These are phyloP conservation scores for Monosporozyma unispora DNA, from an alignment of 805 yeast genomes.

Conservation along the genomic window DNA sequence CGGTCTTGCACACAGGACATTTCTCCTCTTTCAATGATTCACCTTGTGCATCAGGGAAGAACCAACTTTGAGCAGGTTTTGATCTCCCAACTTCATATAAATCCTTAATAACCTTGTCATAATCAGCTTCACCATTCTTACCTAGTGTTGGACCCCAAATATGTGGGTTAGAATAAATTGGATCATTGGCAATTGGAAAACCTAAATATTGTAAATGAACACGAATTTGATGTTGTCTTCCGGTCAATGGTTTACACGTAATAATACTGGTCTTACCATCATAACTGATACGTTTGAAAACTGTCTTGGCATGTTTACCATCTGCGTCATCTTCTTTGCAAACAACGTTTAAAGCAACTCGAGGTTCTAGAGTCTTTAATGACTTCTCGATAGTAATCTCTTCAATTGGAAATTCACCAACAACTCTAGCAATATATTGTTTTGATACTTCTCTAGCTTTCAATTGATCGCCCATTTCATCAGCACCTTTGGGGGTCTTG, in stretches of 20 bases:
- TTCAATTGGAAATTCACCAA: conserved; percentile 68
- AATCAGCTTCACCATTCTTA: conserved; percentile 43
- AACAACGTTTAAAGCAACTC: conserved; percentile 55
- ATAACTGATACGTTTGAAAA: conserved; percentile 54
- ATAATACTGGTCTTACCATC: conserved; percentile 60
- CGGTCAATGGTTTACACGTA: conserved; percentile 76
- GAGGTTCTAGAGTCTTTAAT: conserved; percentile 60
- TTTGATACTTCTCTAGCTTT: conserved; percentile 69
- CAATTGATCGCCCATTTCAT: conserved; percentile 59
- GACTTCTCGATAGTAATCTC: conserved; percentile 57
- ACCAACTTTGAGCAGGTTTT: conserved; percentile 60
- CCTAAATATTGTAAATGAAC: conserved; percentile 86
- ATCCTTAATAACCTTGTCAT: conserved; percentile 36
- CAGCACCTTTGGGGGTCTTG: conserved; percentile 70
- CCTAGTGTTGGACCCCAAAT: conserved; percentile 81
- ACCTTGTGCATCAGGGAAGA: conserved; percentile 47
- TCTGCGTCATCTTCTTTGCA: conserved; percentile 24
- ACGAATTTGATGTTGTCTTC: conserved; percentile 91
- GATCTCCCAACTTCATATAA: conserved; percentile 65
- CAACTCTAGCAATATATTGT: conserved; percentile 78
- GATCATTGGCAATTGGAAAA: conserved; percentile 85
- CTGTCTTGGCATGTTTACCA: conserved; percentile 64
- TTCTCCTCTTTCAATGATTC: conserved; percentile 51
- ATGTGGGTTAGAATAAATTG: conserved; percentile 67
- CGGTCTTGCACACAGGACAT: conserved; percentile 61